Evolutionary conservation across 768 basidiomycete species (phyloP), one percentile per base, ranked within the genome.

Genomic region (Lactifluus subvellereus): DNA sequence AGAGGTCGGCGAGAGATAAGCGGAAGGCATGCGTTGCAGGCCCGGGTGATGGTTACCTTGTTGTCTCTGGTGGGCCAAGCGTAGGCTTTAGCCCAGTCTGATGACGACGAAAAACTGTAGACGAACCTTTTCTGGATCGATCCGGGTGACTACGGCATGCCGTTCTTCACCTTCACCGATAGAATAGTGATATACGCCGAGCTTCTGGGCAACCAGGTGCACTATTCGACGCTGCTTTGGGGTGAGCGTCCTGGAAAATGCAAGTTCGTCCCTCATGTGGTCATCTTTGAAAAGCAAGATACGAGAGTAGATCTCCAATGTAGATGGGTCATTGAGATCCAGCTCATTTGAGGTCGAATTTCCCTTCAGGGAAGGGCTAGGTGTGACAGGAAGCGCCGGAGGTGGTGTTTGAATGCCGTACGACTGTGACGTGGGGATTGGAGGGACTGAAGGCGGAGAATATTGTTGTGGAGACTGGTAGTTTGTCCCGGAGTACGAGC

Each of bases 261-360:
- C 94, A 59, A 98, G 85, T 74, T 98, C 95, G 70, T 98, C 95
- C 40, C 96, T 83, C 92, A 98, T 94, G 69, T 83, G 85, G 73
- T 98, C 95, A 69, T 97, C 94, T 78, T 96, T 98, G 86, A 99
- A 99, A 43, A 98, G 80, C 43, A 98, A 78, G 67, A 98, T 91
- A 68, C 94, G 84, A 54, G 97, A 98, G 73, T 98, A 98, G 68
- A 99, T 97, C 75, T 98, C 96, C 68, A 99, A 78, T 9, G 94
- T 96, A 32, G 89, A 86, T 4, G 96, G 89, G 73, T 99, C 97
- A 70, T 98, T 98, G 69, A 98, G 79, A 74, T 99, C 96, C 61
- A 99, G 81, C 75, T 97, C 94, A 61, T 76, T 79, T 57, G 83
- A 79, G 27, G 79, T 72, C 14, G 80, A 79, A 32, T 77, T 76